Base-by-base conservation (phyloP, 1,284 basidiomycete genomes). In the Somion occarium region DNA sequence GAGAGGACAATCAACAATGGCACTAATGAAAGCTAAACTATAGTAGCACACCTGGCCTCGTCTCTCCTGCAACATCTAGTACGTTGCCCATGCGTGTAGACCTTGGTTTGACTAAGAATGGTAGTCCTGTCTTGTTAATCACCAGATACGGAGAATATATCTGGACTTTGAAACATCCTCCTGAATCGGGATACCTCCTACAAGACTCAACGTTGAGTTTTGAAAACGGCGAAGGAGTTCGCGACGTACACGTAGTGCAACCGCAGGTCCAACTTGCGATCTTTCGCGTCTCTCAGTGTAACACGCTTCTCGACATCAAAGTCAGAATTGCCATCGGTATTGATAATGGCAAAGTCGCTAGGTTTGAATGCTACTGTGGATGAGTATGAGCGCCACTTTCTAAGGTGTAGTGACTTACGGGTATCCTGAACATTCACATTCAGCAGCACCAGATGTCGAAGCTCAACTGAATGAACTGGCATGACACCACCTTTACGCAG, bases 311-410 rank as follows among this genome's bases (percentile, higher is more conserved):
- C 94, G 27, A 87, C 76, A 46, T 91, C 88, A 57, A 96, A 92
- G 67, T 97, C 94, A 19, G 95, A 91, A 51, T 90, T 85, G 42
- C 87, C 88, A 64, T 98, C 93, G 3, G 92, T 93, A 59, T 95
- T 97, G 71, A 99, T 96, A 67, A 99, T 98, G 1, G 93, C 88
- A 61, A 98, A 99, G 57, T 99, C 96, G 67, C 93, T 96, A n/a
- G 93, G 89, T 61, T 91, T 91, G 76, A 93, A 95, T n/a, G 83
- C 91, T 88, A 61, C 52, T 2, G 22, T 34, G 44, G 19, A 45
- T 22, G 34, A 47, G 38, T 49, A 41, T 19, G 19, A 25, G n/a
- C 18, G 34, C 2, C 42, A 22, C 22, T 5, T 18, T 18, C 3
- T 23, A 24, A n/a, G 4, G 15, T 24, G 46, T 18, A 38, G 48